Base-by-base conservation (phyloP, 108 stramenopile species). In the Pseudonitzschia delicatissima region DNA sequence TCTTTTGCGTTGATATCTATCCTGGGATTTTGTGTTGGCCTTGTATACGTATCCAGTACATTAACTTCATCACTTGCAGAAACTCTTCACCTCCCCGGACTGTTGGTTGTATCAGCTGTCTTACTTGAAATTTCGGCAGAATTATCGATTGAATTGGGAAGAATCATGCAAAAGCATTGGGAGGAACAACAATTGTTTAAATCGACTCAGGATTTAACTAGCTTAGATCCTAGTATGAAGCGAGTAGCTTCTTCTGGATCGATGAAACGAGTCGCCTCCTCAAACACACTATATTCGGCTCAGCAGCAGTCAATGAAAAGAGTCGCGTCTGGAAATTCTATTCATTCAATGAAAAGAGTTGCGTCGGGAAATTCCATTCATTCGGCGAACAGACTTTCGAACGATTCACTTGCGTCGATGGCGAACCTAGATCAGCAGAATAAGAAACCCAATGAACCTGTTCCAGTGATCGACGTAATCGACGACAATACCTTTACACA, bases 81-180 rank as follows among this genome's bases (percentile, higher is more conserved):
- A 44, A 67, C 78, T 20, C 67, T 95, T 4, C 77, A 85, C 34
- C 45, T 95, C 4, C 80, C 90, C 1, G 90, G 90, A 31, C 59
- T 95, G 32, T 76, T 94, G 31, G 37, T 91, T 35, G 51, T 91
- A 8, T 85, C 93, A 13, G 87, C 90, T 45, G 23, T 86, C 17
- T 45, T 95, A 39, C 76, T 95, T 57, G 86, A 88, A 69, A 45
- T 89, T 27, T 82, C 84, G 17, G 91, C 91, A 23, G 77, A 92
- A 63, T 66, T 89, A 18, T 87, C 87, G 12, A 84, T 92, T 44
- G 89, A 92, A 77, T 64, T 95, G 17, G 94, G 94, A 18, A 68
- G 78, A 49, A 91, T 95, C 18, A 95, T 95, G 91, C 87, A 88
- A 67, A 75, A 79, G 18, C 87, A 92, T 66, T 92, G 94, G 94